These are phyloP conservation scores for Vachellia pachyceras DNA, from an alignment of 306 rosid species.

Conservation along the genomic window DNA sequence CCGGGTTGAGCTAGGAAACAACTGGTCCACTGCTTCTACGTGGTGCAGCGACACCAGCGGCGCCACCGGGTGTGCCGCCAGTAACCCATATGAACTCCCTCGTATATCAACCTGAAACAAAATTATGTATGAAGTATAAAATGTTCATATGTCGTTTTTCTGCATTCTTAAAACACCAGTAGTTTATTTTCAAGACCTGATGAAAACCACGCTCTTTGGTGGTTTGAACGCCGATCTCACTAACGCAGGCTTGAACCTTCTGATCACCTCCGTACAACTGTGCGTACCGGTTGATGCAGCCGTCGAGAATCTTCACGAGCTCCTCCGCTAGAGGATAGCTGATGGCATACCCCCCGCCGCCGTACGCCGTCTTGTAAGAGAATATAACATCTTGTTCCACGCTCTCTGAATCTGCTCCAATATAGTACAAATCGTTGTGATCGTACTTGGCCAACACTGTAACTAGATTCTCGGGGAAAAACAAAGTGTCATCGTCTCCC, in stretches of 20 bases:
- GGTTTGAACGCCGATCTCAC: slow-evolving; percentile 57
- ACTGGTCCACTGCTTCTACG: slow-evolving; percentile 41
- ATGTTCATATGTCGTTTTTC: no score
- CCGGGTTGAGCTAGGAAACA: slow-evolving; percentile 47
- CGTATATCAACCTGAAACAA: slow-evolving; percentile 49
- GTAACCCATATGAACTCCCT: slow-evolving; percentile 51
- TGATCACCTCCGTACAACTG: slow-evolving; percentile 52
- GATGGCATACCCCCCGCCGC: slow-evolving; percentile 63
- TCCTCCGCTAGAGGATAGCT: slow-evolving; percentile 57
- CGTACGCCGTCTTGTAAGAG: slow-evolving; percentile 53
- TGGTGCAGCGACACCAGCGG: slow-evolving; percentile 69
- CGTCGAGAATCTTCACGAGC: slow-evolving; percentile 58
- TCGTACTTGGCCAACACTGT: slow-evolving; percentile 54
- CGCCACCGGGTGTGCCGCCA: slow-evolving; percentile 61
- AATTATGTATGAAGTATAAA: no score
- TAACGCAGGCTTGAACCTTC: slow-evolving; percentile 60
- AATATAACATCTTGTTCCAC: slow-evolving; percentile 53
- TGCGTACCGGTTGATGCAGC: slow-evolving; percentile 55
- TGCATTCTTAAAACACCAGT: no score
- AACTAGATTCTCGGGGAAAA: slow-evolving; percentile 54
- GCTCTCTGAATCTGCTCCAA: slow-evolving; percentile 59
- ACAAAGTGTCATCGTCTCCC: slow-evolving; percentile 68
- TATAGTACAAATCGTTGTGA: slow-evolving; percentile 61
- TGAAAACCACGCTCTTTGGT: slow-evolving; percentile 63
- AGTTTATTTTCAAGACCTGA: neutral